phyloP scores from a whole-genome alignment of 495 filamentous ascomycete genomes.

The Penicillium herquei region DNA sequence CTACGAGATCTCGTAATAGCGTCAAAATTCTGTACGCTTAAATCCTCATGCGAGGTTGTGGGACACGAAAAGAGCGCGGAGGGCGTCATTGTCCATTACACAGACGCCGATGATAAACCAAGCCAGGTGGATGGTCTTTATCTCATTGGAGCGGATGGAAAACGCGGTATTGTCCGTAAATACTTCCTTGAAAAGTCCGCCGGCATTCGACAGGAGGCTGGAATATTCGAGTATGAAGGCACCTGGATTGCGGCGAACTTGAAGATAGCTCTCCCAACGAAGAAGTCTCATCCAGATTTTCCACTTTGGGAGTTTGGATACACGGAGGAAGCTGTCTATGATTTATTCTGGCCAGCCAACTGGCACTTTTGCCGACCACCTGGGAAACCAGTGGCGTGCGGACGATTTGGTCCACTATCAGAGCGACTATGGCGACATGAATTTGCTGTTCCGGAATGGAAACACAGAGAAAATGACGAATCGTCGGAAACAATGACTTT shows the following conservation, averaged over 20 bases:
- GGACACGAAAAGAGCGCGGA: constrained; percentile 26
- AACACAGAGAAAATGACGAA: background rate
- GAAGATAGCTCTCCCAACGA: constrained; percentile 43
- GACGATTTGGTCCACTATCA: constrained; percentile 42
- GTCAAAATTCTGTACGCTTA: constrained; percentile 29
- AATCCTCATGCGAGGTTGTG: constrained; percentile 30
- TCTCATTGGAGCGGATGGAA: constrained; percentile 51
- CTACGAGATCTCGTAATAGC: constrained; percentile 28
- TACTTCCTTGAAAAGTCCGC: constrained; percentile 47
- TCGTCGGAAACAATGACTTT: background rate
- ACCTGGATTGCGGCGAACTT: constrained; percentile 55
- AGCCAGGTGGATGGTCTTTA: constrained; percentile 32
- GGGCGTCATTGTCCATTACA: constrained; percentile 34
- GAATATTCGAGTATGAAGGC: constrained; percentile 40
- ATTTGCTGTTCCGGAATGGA: constrained; percentile 30
- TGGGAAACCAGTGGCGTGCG: constrained; percentile 41
- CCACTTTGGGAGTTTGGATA: constrained; percentile 49
- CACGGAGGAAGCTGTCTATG: constrained; percentile 46
- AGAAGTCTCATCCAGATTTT: constrained; percentile 47
- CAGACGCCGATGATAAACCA: constrained; percentile 19
- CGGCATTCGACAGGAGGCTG: constrained; percentile 33
- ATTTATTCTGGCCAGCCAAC: constrained; percentile 48
- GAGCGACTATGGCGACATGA: constrained; percentile 51
- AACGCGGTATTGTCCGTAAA: constrained; percentile 50
- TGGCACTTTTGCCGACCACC: constrained; percentile 49